Base-by-base conservation (phyloP, 2,329 filamentous ascomycete genomes). In the Neonectria neomacrospora region DNA sequence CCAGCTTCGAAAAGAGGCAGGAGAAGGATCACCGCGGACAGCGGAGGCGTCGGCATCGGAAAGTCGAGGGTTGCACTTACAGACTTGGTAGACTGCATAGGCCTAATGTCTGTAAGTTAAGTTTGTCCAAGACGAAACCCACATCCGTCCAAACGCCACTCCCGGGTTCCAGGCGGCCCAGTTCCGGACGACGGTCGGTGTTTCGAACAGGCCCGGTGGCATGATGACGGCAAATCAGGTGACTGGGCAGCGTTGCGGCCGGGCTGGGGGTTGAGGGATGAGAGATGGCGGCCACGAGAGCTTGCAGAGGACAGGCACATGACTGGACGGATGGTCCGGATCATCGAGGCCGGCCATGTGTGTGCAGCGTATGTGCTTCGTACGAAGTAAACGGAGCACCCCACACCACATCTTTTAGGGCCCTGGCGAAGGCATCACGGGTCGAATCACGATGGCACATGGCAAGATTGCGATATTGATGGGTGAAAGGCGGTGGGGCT, bases 391-490 rank as follows among this genome's bases (percentile, higher is more conserved):
- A 41, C 14, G 39, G 26, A 55, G 50, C 34, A 53, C 37, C 48
- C 56, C 67, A 56, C 64, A 53, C 62, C 50, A 48, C 52, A 54
- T 59, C 57, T 45, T 55, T 8, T 28, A 47, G 55, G 26, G 48
- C 56, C 41, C 59, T 52, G 51, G 47, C 63, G 54, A 59, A 63
- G 50, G 9, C 61, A 72, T 71, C 70, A 72, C 65, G 67, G 42
- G 68, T 63, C 65, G 50, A 61, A 70, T 61, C 70, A 72, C 62
- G 56, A 66, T 56, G 54, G 63, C 63, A 57, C 44, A 60, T 30
- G 59, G 44, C 51, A 47, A 44, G 44, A 64, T 62, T 59, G 65
- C 58, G 67, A 66, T 55, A 65, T 57, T 57, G 20, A 48, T 42
- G 47, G 30, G 52, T 51, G 37, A 59, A 48, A 30, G 59, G 61